Conservation (phyloP, 768 basidiomycete species). For the Hericium rajendrae region DNA sequence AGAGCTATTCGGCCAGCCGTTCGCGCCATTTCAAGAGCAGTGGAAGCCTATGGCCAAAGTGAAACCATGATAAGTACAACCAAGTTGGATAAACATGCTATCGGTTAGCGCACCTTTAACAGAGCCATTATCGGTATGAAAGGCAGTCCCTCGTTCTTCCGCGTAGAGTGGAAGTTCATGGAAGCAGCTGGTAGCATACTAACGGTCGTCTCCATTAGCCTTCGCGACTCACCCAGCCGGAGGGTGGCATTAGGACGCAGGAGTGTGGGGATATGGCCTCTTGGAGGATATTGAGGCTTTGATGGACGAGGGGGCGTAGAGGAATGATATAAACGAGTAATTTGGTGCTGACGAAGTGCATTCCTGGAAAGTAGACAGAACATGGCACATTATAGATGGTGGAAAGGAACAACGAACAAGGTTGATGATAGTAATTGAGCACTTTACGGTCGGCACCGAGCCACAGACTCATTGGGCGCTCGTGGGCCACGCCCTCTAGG, state of each 20-base stretch:
- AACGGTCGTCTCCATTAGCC: not conserved
- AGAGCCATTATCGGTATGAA: conserved; percentile 48
- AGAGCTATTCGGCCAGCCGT: conserved; percentile 64
- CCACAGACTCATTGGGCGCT: too few relatives aligned
- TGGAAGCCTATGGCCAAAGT: conserved; percentile 44
- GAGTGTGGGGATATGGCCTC: not conserved
- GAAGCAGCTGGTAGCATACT: not conserved
- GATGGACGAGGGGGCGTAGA: not conserved
- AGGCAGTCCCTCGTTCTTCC: conserved; percentile 24
- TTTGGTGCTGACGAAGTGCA: not conserved
- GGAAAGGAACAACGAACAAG: too few relatives aligned
- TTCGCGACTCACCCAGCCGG: not conserved
- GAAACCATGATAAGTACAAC: too few relatives aligned
- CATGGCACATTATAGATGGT: not conserved
- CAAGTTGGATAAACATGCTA: not conserved
- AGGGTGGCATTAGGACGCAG: not conserved
- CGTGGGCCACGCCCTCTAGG: not conserved
- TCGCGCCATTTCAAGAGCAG: conserved; percentile 60
- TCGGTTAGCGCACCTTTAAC: conserved; percentile 42
- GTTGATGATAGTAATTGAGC: not conserved
- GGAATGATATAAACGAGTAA: not conserved
- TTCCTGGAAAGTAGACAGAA: not conserved
- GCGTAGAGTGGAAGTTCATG: conserved; percentile 34
- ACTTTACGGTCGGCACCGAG: not conserved
- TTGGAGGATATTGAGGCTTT: not conserved